Evolutionary conservation across 2,329 filamentous ascomycete genomes (phyloP).

Genomic region (Tolypocladium inflatum): DNA sequence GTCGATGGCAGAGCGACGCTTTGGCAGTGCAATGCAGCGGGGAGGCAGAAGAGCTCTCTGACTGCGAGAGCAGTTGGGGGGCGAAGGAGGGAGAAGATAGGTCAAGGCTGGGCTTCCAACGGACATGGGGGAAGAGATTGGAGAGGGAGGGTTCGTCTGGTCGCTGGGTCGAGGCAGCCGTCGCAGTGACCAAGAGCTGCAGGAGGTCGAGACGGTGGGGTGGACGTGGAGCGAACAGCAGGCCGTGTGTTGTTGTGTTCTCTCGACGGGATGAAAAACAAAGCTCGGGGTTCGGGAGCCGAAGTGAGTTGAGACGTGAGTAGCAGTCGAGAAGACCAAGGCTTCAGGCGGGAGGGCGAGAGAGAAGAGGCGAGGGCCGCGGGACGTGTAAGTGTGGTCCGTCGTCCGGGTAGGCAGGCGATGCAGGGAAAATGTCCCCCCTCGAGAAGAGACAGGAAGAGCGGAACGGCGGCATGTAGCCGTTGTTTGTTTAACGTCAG

Average conservation of each 20-base stretch:
- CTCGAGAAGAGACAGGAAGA: background rate
- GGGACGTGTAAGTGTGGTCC: slow-evolving; percentile 1
- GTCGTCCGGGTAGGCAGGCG: background rate
- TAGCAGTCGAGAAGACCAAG: background rate
- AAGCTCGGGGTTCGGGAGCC: background rate
- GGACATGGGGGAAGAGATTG: slow-evolving; percentile 15
- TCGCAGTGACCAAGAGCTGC: slow-evolving; percentile 6
- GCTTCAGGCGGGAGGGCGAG: background rate
- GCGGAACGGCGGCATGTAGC: slow-evolving; percentile 5
- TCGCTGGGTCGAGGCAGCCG: background rate
- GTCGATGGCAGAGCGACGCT: slow-evolving; percentile 11
- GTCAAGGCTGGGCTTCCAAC: slow-evolving; percentile 12
- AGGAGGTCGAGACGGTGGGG: background rate
- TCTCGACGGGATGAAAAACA: background rate
- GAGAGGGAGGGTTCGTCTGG: background rate
- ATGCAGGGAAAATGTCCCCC: slow-evolving; percentile 1
- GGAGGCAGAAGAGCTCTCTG: slow-evolving; percentile 10
- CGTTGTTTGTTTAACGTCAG: slow-evolving; percentile 3
- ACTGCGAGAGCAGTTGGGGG: slow-evolving; percentile 9
- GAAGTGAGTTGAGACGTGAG: background rate
- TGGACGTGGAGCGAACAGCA: background rate
- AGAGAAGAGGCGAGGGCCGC: background rate
- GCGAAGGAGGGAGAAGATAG: slow-evolving; percentile 11
- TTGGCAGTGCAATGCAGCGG: slow-evolving; percentile 11
- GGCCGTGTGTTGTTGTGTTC: background rate